Evolutionary conservation across 148 eudicot genomes (phyloP).

Genomic region (Camellia sinensis): DNA sequence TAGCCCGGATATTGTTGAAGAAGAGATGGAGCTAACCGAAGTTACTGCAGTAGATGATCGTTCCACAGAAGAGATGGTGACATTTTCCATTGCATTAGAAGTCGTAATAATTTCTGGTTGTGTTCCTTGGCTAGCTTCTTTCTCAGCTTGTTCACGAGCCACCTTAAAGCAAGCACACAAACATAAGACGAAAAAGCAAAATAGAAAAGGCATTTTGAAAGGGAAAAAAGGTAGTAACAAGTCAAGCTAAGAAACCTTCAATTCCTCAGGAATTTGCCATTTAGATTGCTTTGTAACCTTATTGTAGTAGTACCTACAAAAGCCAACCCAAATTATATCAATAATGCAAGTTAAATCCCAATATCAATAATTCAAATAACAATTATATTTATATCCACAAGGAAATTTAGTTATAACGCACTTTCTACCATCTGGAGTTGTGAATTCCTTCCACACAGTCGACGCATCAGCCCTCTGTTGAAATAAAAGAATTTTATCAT

Average conservation of each 20-base stretch:
- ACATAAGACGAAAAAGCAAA: conserved; percentile 17
- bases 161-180: conserved; percentile 36
- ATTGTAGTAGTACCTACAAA: conserved; percentile 83
- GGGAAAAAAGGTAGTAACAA: background rate
- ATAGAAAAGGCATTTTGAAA: background rate
- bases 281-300: conserved; percentile 90
- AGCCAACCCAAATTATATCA: background rate
- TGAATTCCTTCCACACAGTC: conserved; percentile 97
- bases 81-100: conserved; percentile 32
- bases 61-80: conserved; percentile 39
- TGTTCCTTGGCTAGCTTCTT: conserved; percentile 41
- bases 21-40: conserved; percentile 37
- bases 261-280: conserved; percentile 93
- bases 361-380: background rate
- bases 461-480: conserved; percentile 96
- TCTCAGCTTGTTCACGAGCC: conserved; percentile 91
- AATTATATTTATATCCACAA: background rate
- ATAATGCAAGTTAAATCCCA: background rate
- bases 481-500: conserved; percentile 23
- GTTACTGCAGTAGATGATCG: conserved; percentile 36
- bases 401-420: conserved; percentile 32
- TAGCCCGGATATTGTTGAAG: conserved; percentile 35
- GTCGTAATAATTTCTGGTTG: conserved; percentile 29
- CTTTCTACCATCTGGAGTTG: conserved; percentile 86
- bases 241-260: conserved; percentile 54